Conservation (phyloP, 257 asterid species). For the Primulina eburnea region DNA sequence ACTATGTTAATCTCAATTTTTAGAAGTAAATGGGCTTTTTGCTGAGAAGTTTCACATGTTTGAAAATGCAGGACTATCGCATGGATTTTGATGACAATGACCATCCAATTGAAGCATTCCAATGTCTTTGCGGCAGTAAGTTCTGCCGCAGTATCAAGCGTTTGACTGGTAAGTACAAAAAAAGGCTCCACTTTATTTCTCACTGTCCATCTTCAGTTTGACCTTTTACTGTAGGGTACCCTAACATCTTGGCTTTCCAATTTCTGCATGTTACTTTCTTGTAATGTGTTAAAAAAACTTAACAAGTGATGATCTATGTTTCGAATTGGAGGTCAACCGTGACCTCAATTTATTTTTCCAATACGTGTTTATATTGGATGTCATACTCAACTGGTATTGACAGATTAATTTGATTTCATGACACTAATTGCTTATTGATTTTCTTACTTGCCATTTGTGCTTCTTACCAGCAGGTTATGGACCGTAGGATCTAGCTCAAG, state of each 20-base stretch:
- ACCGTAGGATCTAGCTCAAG: conserved; percentile 34
- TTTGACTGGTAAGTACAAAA: conserved; percentile 33
- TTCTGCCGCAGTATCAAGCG: conserved; percentile 51
- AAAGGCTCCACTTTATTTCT: neutral
- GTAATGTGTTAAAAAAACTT: neutral
- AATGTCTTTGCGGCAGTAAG: conserved; percentile 48
- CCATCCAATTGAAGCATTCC: conserved; percentile 34
- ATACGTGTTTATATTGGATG: no score
- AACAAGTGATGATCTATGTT: neutral
- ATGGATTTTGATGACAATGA: neutral
- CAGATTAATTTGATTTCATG: neutral
- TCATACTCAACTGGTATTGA: neutral
- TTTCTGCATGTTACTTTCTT: neutral
- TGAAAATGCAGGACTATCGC: neutral
- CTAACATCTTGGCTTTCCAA: neutral
- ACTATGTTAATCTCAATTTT: no score
- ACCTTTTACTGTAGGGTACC: neutral
- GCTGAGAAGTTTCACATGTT: neutral
- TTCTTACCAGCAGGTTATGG: conserved; percentile 16
- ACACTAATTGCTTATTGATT: neutral
- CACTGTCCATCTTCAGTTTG: neutral
- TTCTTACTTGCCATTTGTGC: neutral
- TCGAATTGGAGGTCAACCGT: neutral
- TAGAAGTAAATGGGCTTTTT: neutral
- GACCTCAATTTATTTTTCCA: no score